Evolutionary conservation across 495 filamentous ascomycete genomes (phyloP), one percentile per base, ranked within the genome.

Genomic region (Hyaloscypha variabilis): DNA sequence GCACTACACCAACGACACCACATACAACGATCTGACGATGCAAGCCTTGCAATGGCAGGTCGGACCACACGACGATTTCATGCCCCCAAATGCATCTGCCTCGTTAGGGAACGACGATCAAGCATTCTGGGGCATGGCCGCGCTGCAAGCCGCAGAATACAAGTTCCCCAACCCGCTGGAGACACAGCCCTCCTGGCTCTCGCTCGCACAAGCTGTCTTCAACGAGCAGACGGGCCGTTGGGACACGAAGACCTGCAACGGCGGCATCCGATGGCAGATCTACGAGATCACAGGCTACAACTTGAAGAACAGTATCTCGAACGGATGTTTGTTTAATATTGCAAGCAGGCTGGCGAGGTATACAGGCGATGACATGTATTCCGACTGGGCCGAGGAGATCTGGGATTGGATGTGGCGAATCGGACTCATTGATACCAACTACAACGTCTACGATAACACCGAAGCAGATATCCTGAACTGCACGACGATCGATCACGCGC

Each of bases 181-280:
- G 6, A 8, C 49, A 0, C 74, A 71, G 36, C 89, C 90, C 1
- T 82, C 85, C 56, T 94, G 91, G 90, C 79, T 94, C 2, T 87
- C 87, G 4, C 81, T 94, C 58, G 91, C 88, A 14, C 89, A 94
- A 71, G 90, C 86, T 6, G 88, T 91, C 0, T 94, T 91, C 80
- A 91, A 93, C 69, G 85, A 85, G 6, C 91, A 95, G 71, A 83
- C 82, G 1, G 67, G 75, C 0, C 83, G 10, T 91, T 91, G 86
- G 88, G 94, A 71, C 74, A 74, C 0, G 74, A 77, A 2, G 4
- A 78, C 73, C n/a, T 94, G 92, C 69, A 54, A 58, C 56, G 90
- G 91, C 30, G 92, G 92, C 0, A 68, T 97, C 67, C 78, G 85
- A 59, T 93, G 91, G 91, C 91, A 94, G 79, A 88, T 92, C 83